A percentile compares a stretch with the other conserved stretches of the same genome.
Evolutionary conservation across 352 stramenopile species (phyloP).

Genomic region (Phytophthora brassicae): DNA sequence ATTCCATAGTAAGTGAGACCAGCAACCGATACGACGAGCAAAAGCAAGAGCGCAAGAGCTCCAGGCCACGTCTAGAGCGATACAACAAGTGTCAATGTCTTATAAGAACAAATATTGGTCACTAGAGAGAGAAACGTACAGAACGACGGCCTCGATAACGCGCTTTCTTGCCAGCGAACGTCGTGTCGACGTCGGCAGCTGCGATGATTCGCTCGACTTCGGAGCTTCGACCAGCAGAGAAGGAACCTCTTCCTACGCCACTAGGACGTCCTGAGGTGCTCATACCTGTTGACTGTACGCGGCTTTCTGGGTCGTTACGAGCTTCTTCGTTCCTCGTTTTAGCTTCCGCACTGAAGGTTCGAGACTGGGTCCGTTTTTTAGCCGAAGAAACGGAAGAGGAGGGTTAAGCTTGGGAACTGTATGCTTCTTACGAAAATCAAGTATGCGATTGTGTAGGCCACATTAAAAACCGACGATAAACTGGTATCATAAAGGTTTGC

Average conservation of each 20-base stretch:
- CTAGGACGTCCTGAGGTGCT: conserved; percentile 36
- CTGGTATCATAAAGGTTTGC: no score
- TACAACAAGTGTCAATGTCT: no score
- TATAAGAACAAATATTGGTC: no score
- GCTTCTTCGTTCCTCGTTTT: background rate
- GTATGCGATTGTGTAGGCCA: conserved; percentile 5
- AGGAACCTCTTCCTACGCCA: conserved; percentile 40
- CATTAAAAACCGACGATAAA: conserved; percentile 2
- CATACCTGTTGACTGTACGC: no score
- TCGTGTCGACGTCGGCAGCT: conserved; percentile 75
- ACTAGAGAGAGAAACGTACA: no score
- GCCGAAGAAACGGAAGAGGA: conserved; percentile 28
- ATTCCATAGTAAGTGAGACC: conserved; percentile 81
- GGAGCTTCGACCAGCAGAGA: conserved; percentile 58
- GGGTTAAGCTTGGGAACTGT: background rate
- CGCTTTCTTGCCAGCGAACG: conserved; percentile 76
- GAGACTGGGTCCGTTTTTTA: conserved; percentile 6
- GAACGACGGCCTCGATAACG: conserved; percentile 71
- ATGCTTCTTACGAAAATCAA: background rate
- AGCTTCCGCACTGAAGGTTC: conserved; percentile 26
- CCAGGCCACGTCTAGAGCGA: conserved; percentile 80
- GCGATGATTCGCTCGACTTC: conserved; percentile 85
- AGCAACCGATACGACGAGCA: conserved; percentile 57
- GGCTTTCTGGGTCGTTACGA: background rate
- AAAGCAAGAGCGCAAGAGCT: conserved; percentile 60